Percentiles rank a stretch among this genome's conserved stretches.
phyloP scores from a whole-genome alignment of 768 basidiomycete genomes.

The Amanita jacksonii region DNA sequence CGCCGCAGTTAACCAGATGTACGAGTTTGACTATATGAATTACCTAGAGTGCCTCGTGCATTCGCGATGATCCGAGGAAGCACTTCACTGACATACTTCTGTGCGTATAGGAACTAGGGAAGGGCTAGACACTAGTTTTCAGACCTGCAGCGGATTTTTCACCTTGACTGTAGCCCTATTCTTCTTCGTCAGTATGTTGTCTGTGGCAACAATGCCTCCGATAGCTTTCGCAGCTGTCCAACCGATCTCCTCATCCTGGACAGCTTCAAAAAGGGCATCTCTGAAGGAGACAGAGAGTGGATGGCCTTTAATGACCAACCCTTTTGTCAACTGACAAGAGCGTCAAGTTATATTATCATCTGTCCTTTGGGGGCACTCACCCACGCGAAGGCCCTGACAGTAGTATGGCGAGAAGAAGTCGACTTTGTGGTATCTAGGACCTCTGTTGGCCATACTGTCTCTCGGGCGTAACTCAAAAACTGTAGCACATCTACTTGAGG shows the following conservation, averaged over 20 bases:
- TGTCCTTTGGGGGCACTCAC: conserved; percentile 27
- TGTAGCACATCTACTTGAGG: conserved; percentile 30
- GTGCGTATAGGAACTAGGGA: conserved; percentile 58
- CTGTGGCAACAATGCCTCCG: conserved; percentile 53
- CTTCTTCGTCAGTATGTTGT: conserved; percentile 60
- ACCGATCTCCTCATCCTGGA: conserved; percentile 54
- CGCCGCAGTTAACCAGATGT: background rate
- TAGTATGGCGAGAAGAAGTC: conserved; percentile 33
- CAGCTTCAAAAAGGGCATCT: conserved; percentile 58
- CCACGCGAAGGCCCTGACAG: conserved; percentile 60
- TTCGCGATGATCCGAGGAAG: conserved; percentile 70
- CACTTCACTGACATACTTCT: conserved; percentile 63
- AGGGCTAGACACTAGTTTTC: background rate
- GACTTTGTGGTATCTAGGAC: conserved; percentile 27
- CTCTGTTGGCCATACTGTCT: conserved; percentile 38
- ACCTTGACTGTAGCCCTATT: conserved; percentile 79
- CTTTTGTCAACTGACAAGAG: conserved; percentile 58
- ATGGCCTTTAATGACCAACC: conserved; percentile 69
- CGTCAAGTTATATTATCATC: background rate
- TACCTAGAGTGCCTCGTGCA: conserved; percentile 47
- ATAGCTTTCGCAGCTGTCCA: conserved; percentile 72
- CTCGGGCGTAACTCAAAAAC: conserved; percentile 35
- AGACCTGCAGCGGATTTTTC: conserved; percentile 10
- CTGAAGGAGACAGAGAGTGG: conserved; percentile 44
- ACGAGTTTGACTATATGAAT: conserved; percentile 11